A percentile compares a stretch with the other conserved stretches of the same genome.
Evolutionary conservation across 2,329 filamentous ascomycete genomes (phyloP).

Genomic region (Penicillium digitatum): DNA sequence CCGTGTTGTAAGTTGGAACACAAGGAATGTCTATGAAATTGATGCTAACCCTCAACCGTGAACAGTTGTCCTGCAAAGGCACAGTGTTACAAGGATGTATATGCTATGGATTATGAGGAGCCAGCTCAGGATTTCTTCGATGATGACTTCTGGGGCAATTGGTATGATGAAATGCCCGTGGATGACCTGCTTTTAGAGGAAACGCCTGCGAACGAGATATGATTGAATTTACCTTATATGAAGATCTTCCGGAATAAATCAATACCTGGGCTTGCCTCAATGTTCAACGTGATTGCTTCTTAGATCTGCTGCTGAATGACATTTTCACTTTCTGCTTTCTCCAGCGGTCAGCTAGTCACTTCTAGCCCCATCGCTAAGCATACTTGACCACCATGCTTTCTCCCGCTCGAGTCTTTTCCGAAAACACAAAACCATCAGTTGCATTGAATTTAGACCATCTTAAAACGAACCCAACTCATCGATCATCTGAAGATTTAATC

Average conservation of each 20-base stretch:
- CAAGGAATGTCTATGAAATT: background rate
- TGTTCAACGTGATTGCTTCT: background rate
- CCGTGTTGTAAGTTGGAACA: constrained; percentile 38
- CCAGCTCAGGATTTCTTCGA: background rate
- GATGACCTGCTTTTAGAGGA: no score
- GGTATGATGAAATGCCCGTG: constrained; percentile 1
- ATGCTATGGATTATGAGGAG: constrained; percentile 19
- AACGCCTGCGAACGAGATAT: background rate
- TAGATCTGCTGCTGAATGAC: background rate
- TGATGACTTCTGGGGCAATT: constrained; percentile 1
- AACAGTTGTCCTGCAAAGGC: constrained; percentile 26
- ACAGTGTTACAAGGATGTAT: constrained; percentile 29
- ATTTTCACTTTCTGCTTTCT: background rate
- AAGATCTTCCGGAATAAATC: background rate
- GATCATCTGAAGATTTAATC: background rate
- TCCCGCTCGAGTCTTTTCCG: background rate
- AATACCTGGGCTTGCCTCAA: background rate
- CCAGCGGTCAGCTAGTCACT: background rate
- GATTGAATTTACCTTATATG: background rate
- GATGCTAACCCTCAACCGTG: constrained; percentile 1
- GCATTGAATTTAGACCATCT: background rate
- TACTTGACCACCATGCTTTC: background rate
- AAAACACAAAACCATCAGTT: background rate
- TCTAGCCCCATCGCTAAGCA: background rate
- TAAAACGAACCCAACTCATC: background rate